A percentile compares a stretch with the other conserved stretches of the same genome.
Conservation (phyloP, 768 basidiomycete species). For the Sarcomyxa edulis region DNA sequence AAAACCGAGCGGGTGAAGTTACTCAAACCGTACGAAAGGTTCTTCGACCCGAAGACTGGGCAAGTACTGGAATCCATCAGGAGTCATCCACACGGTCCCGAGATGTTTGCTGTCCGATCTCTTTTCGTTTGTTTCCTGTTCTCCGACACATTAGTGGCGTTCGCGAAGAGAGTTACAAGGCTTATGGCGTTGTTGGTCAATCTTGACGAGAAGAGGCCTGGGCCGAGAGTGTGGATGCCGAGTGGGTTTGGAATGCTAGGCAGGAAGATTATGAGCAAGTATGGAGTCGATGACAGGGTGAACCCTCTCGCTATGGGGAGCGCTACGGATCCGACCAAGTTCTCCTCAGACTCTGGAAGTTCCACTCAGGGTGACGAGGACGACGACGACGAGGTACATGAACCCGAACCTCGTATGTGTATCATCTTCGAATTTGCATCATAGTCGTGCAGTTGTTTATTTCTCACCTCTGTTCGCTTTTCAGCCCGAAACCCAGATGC, state of each 20-base stretch:
- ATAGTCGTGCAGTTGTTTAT: too few species aligned
- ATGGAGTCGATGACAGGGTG: slow-evolving; percentile 17
- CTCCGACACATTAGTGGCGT: slow-evolving; percentile 35
- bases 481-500: slow-evolving; percentile 37
- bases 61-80: slow-evolving; percentile 16
- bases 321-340: slow-evolving; percentile 27
- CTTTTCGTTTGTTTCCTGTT: slow-evolving; percentile 43
- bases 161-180: slow-evolving; percentile 28
- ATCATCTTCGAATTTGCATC: too few species aligned
- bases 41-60: slow-evolving; percentile 33
- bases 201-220: slow-evolving; percentile 28
- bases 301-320: slow-evolving; percentile 32
- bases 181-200: slow-evolving; percentile 26
- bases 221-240: slow-evolving; percentile 36
- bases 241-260: slow-evolving; percentile 34
- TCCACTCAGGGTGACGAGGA: slow-evolving; percentile 7
- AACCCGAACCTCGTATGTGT: too few species aligned
- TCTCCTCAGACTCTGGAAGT: slow-evolving; percentile 10
- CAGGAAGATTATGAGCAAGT: slow-evolving; percentile 24
- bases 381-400: slow-evolving; percentile 14
- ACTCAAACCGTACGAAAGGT: slow-evolving; percentile 34
- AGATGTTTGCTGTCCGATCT: slow-evolving; percentile 37
- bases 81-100: too few species aligned
- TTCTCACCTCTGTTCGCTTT: too few species aligned
- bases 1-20: slow-evolving; percentile 28